Conservation (phyloP, 345 rosid genomes). For the Rhizophora mangle region DNA sequence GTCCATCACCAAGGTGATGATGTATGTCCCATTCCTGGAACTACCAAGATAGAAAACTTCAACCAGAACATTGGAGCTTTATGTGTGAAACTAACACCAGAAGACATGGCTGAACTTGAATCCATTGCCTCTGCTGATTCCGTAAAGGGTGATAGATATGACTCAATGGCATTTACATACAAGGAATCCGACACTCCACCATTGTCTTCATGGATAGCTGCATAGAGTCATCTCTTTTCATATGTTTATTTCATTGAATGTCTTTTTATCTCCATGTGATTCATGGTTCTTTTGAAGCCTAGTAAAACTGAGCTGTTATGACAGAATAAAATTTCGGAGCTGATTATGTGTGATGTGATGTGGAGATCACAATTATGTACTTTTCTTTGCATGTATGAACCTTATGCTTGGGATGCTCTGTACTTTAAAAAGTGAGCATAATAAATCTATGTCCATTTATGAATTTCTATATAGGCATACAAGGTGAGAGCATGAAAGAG, state of each 20-base stretch:
- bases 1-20: slow-evolving; percentile 63
- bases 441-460: too few relatives aligned
- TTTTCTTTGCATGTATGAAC: too few relatives aligned
- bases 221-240: neutral
- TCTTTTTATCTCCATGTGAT: too few relatives aligned
- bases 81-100: slow-evolving; percentile 47
- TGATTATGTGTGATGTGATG: too few relatives aligned
- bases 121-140: slow-evolving; percentile 34
- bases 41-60: slow-evolving; percentile 57
- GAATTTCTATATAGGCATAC: too few relatives aligned
- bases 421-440: too few relatives aligned
- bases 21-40: slow-evolving; percentile 67
- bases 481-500: too few relatives aligned
- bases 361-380: too few relatives aligned
- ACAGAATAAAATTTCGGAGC: neutral
- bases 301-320: too few relatives aligned
- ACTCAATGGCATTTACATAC: slow-evolving; percentile 20
- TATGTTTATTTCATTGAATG: too few relatives aligned
- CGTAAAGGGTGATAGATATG: slow-evolving; percentile 46
- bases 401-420: too few relatives aligned
- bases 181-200: slow-evolving; percentile 23
- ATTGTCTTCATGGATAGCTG: neutral
- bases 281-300: neutral
- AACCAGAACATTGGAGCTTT: slow-evolving; percentile 56
- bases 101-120: slow-evolving; percentile 61